Conservation (phyloP, 2,329 filamentous ascomycete genomes). For the Colletotrichum zoysiae region DNA sequence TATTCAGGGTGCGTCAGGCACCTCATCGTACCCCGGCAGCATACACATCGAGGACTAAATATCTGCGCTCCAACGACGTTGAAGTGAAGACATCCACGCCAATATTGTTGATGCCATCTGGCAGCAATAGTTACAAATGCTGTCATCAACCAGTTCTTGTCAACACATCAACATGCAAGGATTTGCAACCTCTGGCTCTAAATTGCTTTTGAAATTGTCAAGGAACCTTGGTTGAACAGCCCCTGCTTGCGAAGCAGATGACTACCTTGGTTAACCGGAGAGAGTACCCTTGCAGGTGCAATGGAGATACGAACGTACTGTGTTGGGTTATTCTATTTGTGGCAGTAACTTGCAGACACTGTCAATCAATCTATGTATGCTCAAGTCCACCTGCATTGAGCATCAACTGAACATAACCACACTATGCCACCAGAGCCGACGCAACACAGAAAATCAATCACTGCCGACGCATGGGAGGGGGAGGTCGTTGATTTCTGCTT, state of each 20-base stretch:
- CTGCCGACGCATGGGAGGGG: no score
- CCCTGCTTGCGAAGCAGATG: background rate
- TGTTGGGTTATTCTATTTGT: background rate
- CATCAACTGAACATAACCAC: background rate
- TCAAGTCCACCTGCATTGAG: background rate
- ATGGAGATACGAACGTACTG: background rate
- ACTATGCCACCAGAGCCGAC: background rate
- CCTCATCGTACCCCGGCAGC: background rate
- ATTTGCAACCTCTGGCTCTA: background rate
- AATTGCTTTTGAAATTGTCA: background rate
- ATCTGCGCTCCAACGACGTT: background rate
- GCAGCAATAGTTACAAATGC: background rate
- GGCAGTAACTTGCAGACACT: background rate
- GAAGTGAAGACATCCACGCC: background rate
- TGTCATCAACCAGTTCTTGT: background rate
- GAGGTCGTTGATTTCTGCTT: background rate
- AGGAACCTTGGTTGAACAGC: background rate
- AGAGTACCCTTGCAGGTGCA: background rate
- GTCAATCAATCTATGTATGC: background rate
- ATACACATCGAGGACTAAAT: background rate
- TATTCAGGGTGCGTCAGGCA: background rate
- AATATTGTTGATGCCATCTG: background rate
- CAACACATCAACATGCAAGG: background rate
- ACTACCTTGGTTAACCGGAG: background rate
- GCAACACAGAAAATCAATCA: background rate